Evolutionary conservation across 2,329 filamentous ascomycete genomes (phyloP).

Genomic region (Tolypocladium ovalisporum): DNA sequence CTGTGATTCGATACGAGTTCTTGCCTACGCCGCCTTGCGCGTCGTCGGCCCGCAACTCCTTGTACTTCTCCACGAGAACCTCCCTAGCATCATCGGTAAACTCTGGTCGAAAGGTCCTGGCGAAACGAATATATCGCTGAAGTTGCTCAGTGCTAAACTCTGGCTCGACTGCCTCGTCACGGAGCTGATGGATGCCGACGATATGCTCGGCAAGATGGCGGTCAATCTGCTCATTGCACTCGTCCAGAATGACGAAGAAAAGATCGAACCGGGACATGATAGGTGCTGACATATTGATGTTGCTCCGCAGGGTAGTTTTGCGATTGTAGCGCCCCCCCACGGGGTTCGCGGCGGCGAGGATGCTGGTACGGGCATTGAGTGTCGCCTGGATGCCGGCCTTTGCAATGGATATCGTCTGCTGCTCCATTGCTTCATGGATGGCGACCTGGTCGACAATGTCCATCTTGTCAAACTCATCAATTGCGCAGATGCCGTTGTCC

Average conservation of each 20-base stretch:
- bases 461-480: constrained; percentile 99
- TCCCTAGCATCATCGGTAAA: constrained; percentile 82
- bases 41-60: constrained; percentile 87
- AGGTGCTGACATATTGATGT: constrained; percentile 97
- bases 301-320: constrained; percentile 83
- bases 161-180: constrained; percentile 82
- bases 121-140: constrained; percentile 95
- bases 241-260: constrained; percentile 95
- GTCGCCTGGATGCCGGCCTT: constrained; percentile 98
- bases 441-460: constrained; percentile 94
- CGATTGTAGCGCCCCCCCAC: constrained; percentile 95
- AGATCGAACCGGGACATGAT: constrained; percentile 99
- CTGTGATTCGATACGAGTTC: constrained; percentile 95
- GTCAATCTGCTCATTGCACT: constrained; percentile 88
- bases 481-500: constrained; percentile 93
- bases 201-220: constrained; percentile 90
- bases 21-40: constrained; percentile 86
- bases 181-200: constrained; percentile 82
- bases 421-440: constrained; percentile 99
- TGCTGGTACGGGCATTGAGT: constrained; percentile 87
- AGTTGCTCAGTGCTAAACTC: constrained; percentile 95
- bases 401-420: constrained; percentile 97
- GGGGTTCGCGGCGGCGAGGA: constrained; percentile 91
- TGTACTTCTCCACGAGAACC: constrained; percentile 84
- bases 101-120: constrained; percentile 83